phyloP scores from a whole-genome alignment of 2,329 filamentous ascomycete genomes.

The Arachnopeziza araneosa region DNA sequence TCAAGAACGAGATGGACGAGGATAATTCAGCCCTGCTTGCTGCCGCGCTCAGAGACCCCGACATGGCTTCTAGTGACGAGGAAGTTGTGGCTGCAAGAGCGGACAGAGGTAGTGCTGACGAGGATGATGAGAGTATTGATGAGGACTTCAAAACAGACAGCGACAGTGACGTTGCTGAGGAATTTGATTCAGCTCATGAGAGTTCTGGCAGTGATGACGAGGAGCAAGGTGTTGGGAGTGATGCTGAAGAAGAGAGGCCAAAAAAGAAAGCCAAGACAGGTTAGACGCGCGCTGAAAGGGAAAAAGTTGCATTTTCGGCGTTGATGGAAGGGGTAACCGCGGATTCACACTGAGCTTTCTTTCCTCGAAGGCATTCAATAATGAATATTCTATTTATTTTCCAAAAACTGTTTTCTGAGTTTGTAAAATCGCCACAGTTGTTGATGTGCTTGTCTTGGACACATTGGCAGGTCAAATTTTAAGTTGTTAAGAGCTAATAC shows the following conservation, averaged over 20 bases:
- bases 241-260: slow-evolving; percentile 45
- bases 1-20: slow-evolving; percentile 98
- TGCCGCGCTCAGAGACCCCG: slow-evolving; percentile 77
- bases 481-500: background rate
- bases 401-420: background rate
- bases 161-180: slow-evolving; percentile 93
- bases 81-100: slow-evolving; percentile 64
- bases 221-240: slow-evolving; percentile 48
- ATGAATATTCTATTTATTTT: background rate
- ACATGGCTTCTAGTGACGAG: slow-evolving; percentile 68
- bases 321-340: background rate
- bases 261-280: slow-evolving; percentile 42
- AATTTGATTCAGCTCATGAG: slow-evolving; percentile 88
- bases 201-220: slow-evolving; percentile 70
- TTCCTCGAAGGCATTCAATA: background rate
- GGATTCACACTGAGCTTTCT: background rate
- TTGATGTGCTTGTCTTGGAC: background rate
- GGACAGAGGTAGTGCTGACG: slow-evolving; percentile 86
- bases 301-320: background rate
- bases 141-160: slow-evolving; percentile 93
- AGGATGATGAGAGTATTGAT: slow-evolving; percentile 91
- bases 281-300: background rate
- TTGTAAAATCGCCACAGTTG: too few species aligned
- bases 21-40: slow-evolving; percentile 69
- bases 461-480: background rate